Percentiles rank a stretch among this genome's conserved stretches.
Conservation (phyloP, 495 filamentous ascomycete genomes). For the Annulohypoxylon maeteangense region DNA sequence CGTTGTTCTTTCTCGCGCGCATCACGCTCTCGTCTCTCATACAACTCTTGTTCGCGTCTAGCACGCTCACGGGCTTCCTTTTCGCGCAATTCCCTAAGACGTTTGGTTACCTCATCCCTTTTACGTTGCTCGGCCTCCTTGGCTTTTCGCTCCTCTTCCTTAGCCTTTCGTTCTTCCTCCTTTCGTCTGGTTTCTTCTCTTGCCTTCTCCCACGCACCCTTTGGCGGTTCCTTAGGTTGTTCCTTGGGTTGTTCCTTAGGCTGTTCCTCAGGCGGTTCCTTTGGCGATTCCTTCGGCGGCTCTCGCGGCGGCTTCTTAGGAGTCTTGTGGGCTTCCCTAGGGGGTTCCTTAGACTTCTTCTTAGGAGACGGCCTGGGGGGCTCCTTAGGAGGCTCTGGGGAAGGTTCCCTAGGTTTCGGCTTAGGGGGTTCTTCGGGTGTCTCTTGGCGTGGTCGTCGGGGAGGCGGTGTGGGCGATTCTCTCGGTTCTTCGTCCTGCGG, state of each 20-base stretch:
- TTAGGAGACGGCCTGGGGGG: not conserved
- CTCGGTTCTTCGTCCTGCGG: constrained; percentile 42
- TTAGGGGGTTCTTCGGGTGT: not conserved
- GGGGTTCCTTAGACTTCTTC: not conserved
- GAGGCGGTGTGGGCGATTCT: constrained; percentile 32
- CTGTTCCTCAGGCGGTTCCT: constrained; percentile 33
- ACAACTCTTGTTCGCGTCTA: constrained; percentile 62
- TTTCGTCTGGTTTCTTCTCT: constrained; percentile 72
- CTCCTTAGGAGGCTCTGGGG: not conserved
- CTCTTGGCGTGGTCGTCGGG: constrained; percentile 20
- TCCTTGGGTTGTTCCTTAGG: constrained; percentile 35
- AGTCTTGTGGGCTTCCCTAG: not conserved
- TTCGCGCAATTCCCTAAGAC: constrained; percentile 65
- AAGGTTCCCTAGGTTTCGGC: constrained; percentile 2
- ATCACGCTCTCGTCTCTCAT: constrained; percentile 56
- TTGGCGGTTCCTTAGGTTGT: constrained; percentile 43
- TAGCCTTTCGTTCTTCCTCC: constrained; percentile 62
- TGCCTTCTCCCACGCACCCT: constrained; percentile 74
- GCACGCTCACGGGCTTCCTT: constrained; percentile 69
- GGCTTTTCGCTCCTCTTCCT: constrained; percentile 62
- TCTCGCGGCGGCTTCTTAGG: constrained; percentile 5
- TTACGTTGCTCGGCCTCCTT: constrained; percentile 60
- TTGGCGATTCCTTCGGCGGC: constrained; percentile 7
- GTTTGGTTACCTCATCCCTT: constrained; percentile 62
- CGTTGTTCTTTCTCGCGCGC: constrained; percentile 52